Percentiles rank a stretch among this genome's conserved stretches.
phyloP scores from a whole-genome alignment of 805 yeast species.

The Schwanniomyces occidentalis region DNA sequence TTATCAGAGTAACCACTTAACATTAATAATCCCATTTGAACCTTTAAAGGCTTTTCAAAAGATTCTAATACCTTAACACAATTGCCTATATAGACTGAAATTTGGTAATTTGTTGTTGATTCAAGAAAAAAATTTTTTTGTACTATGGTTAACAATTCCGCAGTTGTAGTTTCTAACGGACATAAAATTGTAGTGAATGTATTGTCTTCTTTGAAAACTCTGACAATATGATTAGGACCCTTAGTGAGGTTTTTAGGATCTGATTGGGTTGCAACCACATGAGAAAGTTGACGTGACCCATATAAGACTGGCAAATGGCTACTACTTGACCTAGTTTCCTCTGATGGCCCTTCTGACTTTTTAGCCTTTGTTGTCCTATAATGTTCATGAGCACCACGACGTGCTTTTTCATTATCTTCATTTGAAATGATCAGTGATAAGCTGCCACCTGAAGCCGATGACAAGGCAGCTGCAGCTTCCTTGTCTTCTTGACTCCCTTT shows the following conservation, averaged over 20 bases:
- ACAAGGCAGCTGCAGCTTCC: constrained; percentile 2
- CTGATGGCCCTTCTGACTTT: background rate
- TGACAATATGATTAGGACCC: constrained; percentile 50
- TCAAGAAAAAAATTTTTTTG: constrained; percentile 78
- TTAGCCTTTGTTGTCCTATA: background rate
- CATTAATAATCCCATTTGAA: constrained; percentile 70
- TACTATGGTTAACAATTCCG: constrained; percentile 67
- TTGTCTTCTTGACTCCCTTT: constrained; percentile 7
- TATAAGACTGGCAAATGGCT: constrained; percentile 31
- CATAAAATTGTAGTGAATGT: constrained; percentile 83
- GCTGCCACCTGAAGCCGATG: constrained; percentile 3
- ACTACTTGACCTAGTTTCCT: background rate
- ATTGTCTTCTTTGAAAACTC: constrained; percentile 81
- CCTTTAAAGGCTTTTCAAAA: constrained; percentile 72
- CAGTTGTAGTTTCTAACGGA: constrained; percentile 73
- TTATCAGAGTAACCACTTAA: constrained; percentile 76
- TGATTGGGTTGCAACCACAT: constrained; percentile 11
- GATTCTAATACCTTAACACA: constrained; percentile 70
- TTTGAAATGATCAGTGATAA: background rate
- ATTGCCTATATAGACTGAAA: constrained; percentile 75
- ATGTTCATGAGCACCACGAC: background rate
- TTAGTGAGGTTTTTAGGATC: constrained; percentile 12
- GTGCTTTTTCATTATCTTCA: background rate
- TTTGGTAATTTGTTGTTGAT: constrained; percentile 68
- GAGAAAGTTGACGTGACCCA: constrained; percentile 27